Percentiles rank a stretch among this genome's conserved stretches.
Conservation (phyloP, 73 alveolate genomes). For the Tetrahymena malaccensis region DNA sequence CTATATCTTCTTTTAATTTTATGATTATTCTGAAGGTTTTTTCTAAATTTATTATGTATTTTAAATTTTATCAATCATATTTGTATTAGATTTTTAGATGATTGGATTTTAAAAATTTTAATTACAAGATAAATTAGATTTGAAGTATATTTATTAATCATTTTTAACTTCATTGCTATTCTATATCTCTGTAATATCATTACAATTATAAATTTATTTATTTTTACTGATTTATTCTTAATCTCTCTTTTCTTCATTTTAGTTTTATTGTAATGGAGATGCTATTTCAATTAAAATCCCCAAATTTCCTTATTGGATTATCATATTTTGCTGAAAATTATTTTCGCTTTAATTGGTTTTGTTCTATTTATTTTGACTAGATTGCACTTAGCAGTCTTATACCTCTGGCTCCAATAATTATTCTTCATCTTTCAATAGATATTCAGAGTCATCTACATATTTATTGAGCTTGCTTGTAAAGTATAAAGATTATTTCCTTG, state of each 20-base stretch:
- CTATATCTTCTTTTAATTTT: neutral
- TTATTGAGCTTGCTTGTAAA: neutral
- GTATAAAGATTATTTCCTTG: neutral
- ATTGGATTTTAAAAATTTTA: neutral
- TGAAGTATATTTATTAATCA: neutral
- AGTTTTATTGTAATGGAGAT: neutral
- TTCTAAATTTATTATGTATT: neutral
- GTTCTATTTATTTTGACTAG: too few species aligned
- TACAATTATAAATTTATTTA: too few species aligned
- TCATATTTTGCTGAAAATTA: too few species aligned
- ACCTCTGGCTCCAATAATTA: neutral
- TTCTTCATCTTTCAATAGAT: neutral
- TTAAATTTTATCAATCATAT: neutral
- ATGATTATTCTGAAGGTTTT: neutral
- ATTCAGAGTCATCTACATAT: neutral
- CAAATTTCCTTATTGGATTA: too few species aligned
- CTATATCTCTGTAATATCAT: neutral
- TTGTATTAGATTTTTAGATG: too few species aligned
- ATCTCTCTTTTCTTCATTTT: neutral
- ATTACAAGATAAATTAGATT: too few species aligned
- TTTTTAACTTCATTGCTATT: neutral
- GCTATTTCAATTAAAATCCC: too few species aligned
- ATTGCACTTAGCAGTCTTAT: neutral
- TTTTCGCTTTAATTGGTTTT: neutral
- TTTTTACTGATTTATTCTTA: neutral